phyloP scores from a whole-genome alignment of 2,329 filamentous ascomycete species.

The Pyrenochaeta sp. region DNA sequence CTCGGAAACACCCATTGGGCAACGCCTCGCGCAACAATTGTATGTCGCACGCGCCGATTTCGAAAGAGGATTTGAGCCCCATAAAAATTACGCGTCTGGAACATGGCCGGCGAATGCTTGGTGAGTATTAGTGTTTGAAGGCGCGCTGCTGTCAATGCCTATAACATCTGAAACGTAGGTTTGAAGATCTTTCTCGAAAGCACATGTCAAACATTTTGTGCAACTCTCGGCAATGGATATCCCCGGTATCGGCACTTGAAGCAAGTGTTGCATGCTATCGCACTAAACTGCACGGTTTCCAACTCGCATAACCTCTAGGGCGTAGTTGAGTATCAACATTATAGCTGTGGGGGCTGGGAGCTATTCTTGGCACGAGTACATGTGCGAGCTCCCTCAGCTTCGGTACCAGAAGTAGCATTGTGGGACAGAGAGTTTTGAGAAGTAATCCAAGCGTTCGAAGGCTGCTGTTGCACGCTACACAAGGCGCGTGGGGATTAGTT shows the following conservation, averaged over 20 bases:
- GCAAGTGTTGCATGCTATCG: conserved; percentile 1
- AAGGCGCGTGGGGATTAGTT: conserved; percentile 17
- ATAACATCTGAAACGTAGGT: conserved; percentile 24
- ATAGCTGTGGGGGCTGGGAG: conserved; percentile 1
- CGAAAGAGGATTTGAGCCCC: conserved; percentile 5
- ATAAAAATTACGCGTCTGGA: neutral
- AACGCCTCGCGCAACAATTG: neutral
- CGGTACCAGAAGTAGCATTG: conserved; percentile 23
- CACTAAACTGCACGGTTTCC: conserved; percentile 2
- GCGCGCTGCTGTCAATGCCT: conserved; percentile 14
- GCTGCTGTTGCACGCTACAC: conserved; percentile 22
- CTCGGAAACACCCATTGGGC: conserved; percentile 12
- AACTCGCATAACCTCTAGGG: conserved; percentile 1
- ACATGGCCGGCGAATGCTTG: conserved; percentile 4
- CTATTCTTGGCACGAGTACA: conserved; percentile 16
- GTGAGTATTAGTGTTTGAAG: neutral
- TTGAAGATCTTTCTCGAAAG: conserved; percentile 29
- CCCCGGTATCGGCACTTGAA: conserved; percentile 18
- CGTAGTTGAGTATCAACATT: neutral
- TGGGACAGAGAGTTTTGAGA: conserved; percentile 19
- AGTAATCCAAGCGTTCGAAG: conserved; percentile 10
- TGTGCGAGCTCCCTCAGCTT: conserved; percentile 9
- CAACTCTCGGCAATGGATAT: conserved; percentile 20
- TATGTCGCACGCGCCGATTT: conserved; percentile 13
- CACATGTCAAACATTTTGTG: conserved; percentile 31